These are phyloP conservation scores for Pseudotsuga menziesii DNA, from an alignment of 75 land plant genomes.

Conservation along the genomic window DNA sequence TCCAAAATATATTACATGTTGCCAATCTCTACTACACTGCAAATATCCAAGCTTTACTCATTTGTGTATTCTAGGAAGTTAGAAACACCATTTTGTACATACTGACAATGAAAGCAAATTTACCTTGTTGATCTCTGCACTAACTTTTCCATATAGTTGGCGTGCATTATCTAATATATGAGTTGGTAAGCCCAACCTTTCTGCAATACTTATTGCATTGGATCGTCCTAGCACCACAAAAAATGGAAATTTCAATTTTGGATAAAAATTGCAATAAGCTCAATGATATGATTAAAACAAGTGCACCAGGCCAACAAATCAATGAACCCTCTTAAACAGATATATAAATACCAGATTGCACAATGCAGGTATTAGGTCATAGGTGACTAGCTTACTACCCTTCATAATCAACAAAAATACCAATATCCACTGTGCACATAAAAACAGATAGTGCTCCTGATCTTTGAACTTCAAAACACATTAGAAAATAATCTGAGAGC, in stretches of 20 bases:
- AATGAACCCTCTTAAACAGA: not conserved
- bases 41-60: not conserved
- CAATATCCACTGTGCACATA: not conserved
- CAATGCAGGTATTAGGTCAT: not conserved
- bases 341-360: not conserved
- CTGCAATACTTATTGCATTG: conserved; percentile 87
- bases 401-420: not conserved
- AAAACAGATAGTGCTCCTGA: too few species aligned
- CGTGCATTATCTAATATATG: conserved; percentile 54
- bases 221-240: conserved; percentile 56
- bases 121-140: conserved; percentile 83
- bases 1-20: not conserved
- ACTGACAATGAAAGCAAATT: not conserved
- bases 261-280: not conserved
- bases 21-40: too few species aligned
- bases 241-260: not conserved
- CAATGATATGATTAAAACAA: not conserved
- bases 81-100: not conserved
- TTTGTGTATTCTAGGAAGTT: not conserved
- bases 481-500: too few species aligned
- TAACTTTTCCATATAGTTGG: conserved; percentile 56
- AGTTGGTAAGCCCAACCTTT: conserved; percentile 70
- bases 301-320: not conserved
- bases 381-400: not conserved
- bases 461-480: too few species aligned